phyloP scores from a whole-genome alignment of 306 rosid genomes.

The Sicyos edulis region DNA sequence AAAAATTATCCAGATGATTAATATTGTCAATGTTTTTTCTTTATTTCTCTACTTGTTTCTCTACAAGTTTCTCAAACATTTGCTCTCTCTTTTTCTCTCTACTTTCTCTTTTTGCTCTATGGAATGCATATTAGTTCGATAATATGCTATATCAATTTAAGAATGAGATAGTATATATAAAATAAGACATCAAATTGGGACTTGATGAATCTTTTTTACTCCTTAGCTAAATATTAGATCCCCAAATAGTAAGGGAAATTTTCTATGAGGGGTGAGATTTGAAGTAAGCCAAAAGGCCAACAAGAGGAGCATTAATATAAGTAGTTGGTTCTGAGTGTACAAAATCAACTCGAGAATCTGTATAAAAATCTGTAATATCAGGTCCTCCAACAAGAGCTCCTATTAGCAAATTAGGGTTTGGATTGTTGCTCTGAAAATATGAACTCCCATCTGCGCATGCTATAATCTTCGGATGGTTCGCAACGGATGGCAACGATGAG shows the following conservation, averaged over 20 bases:
- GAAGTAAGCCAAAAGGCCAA: slow-evolving; percentile 29
- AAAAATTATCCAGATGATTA: too few relatives aligned
- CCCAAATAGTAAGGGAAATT: neutral
- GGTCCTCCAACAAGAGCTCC: slow-evolving; percentile 70
- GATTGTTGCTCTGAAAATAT: slow-evolving; percentile 40
- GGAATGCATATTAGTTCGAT: too few relatives aligned
- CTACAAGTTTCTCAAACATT: too few relatives aligned
- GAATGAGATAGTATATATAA: too few relatives aligned
- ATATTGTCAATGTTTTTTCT: too few relatives aligned
- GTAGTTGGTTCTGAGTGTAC: slow-evolving; percentile 22
- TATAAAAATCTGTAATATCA: slow-evolving; percentile 35
- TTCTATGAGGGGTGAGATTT: neutral
- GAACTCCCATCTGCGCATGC: slow-evolving; percentile 46
- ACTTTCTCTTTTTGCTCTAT: too few relatives aligned
- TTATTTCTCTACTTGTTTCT: too few relatives aligned
- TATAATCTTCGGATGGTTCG: slow-evolving; percentile 42
- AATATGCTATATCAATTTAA: too few relatives aligned
- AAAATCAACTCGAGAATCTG: slow-evolving; percentile 46
- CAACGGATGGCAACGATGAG: slow-evolving; percentile 49
- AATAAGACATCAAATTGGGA: too few relatives aligned
- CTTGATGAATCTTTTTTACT: too few relatives aligned
- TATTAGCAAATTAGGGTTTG: slow-evolving; percentile 49
- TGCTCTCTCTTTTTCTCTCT: too few relatives aligned
- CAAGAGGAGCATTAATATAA: slow-evolving; percentile 58
- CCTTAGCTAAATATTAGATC: too few relatives aligned